phyloP scores from a whole-genome alignment of 495 filamentous ascomycete genomes.

The Penicillium odoratum region DNA sequence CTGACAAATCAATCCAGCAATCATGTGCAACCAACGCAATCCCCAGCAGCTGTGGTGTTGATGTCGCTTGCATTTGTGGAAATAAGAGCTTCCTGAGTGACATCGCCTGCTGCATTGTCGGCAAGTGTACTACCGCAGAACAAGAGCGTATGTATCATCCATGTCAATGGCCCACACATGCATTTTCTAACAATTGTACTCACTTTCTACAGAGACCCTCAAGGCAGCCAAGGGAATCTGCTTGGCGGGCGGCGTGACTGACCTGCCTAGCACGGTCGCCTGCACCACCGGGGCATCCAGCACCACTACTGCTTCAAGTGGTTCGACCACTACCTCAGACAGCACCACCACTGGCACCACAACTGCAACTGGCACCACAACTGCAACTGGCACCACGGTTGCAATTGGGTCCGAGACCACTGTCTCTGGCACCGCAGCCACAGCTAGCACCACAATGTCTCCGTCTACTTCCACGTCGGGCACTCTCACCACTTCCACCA shows the following conservation, averaged over 20 bases:
- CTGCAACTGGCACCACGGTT: constrained; percentile 18
- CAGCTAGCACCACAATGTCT: constrained; percentile 5
- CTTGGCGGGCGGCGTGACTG: constrained; percentile 37
- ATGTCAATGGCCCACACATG: background rate
- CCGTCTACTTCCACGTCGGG: constrained; percentile 13
- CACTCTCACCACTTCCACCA: constrained; percentile 10
- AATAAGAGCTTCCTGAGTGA: constrained; percentile 55
- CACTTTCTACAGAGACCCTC: constrained; percentile 40
- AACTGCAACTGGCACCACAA: constrained; percentile 18
- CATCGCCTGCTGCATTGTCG: constrained; percentile 67
- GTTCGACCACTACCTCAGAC: constrained; percentile 14
- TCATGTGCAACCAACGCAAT: constrained; percentile 51
- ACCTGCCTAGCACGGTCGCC: constrained; percentile 37
- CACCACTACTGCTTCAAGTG: constrained; percentile 17
- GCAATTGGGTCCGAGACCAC: constrained; percentile 9
- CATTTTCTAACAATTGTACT: background rate
- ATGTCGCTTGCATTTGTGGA: constrained; percentile 69
- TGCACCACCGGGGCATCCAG: constrained; percentile 26
- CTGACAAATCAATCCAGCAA: constrained; percentile 40
- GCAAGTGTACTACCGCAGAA: constrained; percentile 53
- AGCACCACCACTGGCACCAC: constrained; percentile 15
- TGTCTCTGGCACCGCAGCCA: constrained; percentile 11
- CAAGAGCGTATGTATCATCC: constrained; percentile 52
- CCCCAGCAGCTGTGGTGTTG: constrained; percentile 53
- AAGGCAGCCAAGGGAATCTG: constrained; percentile 54